phyloP scores from a whole-genome alignment of 495 filamentous ascomycete genomes.

The Aspergillus nidulans region DNA sequence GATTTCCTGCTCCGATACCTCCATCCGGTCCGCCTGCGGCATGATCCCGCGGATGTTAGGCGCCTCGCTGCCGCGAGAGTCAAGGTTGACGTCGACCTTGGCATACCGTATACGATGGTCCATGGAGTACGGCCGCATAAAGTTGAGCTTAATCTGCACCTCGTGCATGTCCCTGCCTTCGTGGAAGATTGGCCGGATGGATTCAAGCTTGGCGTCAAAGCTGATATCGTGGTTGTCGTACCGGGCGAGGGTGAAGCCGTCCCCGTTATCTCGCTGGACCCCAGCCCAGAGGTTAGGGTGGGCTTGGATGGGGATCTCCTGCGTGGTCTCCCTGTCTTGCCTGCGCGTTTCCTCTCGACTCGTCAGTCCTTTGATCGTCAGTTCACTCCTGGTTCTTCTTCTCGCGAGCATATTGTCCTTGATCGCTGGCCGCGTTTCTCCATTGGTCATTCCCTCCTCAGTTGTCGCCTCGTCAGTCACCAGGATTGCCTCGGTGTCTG shows the following conservation, averaged over 20 bases:
- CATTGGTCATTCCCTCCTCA: too few relatives aligned
- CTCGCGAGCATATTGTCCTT: too few relatives aligned
- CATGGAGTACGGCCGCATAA: conserved; percentile 5
- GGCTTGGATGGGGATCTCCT: not conserved
- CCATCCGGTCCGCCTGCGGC: conserved; percentile 5
- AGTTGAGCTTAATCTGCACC: conserved; percentile 4
- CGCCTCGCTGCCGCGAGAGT: not conserved
- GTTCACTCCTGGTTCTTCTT: too few relatives aligned
- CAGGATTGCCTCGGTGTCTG: not conserved
- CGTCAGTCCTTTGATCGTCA: too few relatives aligned
- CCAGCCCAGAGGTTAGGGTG: conserved; percentile 1
- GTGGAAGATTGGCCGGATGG: not conserved
- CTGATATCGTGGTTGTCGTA: conserved; percentile 6
- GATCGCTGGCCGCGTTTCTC: too few relatives aligned
- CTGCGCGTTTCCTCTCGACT: too few relatives aligned
- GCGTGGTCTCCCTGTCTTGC: not conserved
- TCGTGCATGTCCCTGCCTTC: conserved; percentile 2
- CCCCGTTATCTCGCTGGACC: not conserved
- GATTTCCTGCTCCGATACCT: conserved; percentile 9
- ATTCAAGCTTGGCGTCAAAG: conserved; percentile 6
- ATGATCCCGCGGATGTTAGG: conserved; percentile 5
- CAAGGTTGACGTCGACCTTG: not conserved
- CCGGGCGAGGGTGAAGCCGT: conserved; percentile 5
- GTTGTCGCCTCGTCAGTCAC: not conserved
- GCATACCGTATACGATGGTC: conserved; percentile 6